A percentile compares a stretch with the other conserved stretches of the same genome.
Evolutionary conservation across 768 basidiomycete genomes (phyloP).

Genomic region (Lyophyllum semitale): DNA sequence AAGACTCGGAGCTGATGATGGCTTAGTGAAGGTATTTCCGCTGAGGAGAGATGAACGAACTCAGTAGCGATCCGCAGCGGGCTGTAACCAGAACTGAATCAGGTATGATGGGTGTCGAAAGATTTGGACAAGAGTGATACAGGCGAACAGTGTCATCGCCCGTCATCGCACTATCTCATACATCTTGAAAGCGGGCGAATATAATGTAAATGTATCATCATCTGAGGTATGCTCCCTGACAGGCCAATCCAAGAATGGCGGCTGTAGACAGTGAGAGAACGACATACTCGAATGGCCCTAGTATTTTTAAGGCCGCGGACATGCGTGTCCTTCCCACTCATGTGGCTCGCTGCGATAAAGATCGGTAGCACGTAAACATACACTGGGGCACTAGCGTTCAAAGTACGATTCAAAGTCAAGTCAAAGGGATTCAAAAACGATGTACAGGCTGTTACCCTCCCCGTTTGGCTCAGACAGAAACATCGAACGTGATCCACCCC

Average conservation of each 20-base stretch:
- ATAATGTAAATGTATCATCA: constrained; percentile 77
- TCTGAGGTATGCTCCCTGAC: constrained; percentile 47
- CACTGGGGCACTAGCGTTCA: constrained; percentile 68
- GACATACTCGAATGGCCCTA: constrained; percentile 79
- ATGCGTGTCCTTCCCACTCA: constrained; percentile 99
- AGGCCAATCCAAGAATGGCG: constrained; percentile 3
- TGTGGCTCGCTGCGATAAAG: constrained; percentile 89
- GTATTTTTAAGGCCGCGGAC: constrained; percentile 87
- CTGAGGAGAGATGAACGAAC: neutral
- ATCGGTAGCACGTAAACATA: constrained; percentile 90
- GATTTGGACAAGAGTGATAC: neutral
- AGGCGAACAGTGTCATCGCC: no score
- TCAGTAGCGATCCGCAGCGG: no score
- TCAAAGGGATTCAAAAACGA: constrained; percentile 12
- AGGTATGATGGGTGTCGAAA: no score
- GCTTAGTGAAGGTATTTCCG: neutral
- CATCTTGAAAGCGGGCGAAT: constrained; percentile 62
- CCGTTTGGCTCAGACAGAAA: constrained; percentile 79
- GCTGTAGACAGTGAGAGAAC: neutral
- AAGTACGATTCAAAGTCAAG: constrained; percentile 1
- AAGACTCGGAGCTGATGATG: neutral
- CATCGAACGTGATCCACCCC: constrained; percentile 90
- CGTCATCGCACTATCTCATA: constrained; percentile 74
- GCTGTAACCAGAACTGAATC: no score
- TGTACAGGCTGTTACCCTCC: constrained; percentile 79